Percentiles rank a stretch among this genome's conserved stretches.
Conservation (phyloP, 768 basidiomycete species). For the Agrocybe praecox region DNA sequence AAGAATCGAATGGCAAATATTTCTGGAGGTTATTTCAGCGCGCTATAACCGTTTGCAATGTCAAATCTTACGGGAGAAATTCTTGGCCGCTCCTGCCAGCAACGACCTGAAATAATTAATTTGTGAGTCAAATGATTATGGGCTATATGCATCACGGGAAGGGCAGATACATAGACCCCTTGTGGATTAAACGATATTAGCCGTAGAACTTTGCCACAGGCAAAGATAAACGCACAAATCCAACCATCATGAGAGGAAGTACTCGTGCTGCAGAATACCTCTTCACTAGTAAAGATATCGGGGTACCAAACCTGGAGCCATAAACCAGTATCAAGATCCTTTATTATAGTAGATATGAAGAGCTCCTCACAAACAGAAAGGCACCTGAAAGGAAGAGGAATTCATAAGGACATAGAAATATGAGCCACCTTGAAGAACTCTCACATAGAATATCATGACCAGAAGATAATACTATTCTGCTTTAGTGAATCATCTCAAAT, state of each 20-base stretch:
- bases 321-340: not conserved
- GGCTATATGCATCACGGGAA: slow-evolving; percentile 29
- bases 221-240: slow-evolving; percentile 38
- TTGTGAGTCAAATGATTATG: slow-evolving; percentile 25
- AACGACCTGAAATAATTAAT: slow-evolving; percentile 32
- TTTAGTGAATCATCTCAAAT: not conserved
- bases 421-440: slow-evolving; percentile 1
- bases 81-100: slow-evolving; percentile 44
- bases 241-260: slow-evolving; percentile 50
- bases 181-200: not conserved
- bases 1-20: slow-evolving; percentile 52
- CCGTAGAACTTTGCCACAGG: too few species aligned
- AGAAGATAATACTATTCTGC: slow-evolving; percentile 45
- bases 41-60: not conserved
- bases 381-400: slow-evolving; percentile 30
- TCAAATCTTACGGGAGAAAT: slow-evolving; percentile 39
- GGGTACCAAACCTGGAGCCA: slow-evolving; percentile 44
- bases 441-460: slow-evolving; percentile 49
- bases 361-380: slow-evolving; percentile 44
- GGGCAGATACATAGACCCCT: not conserved
- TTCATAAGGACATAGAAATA: not conserved
- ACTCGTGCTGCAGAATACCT: slow-evolving; percentile 48
- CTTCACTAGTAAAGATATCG: slow-evolving; percentile 51
- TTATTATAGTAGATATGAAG: not conserved
- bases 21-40: slow-evolving; percentile 22